Base-by-base conservation (phyloP, 139 green algal species). In the Chlorella sp. region DNA sequence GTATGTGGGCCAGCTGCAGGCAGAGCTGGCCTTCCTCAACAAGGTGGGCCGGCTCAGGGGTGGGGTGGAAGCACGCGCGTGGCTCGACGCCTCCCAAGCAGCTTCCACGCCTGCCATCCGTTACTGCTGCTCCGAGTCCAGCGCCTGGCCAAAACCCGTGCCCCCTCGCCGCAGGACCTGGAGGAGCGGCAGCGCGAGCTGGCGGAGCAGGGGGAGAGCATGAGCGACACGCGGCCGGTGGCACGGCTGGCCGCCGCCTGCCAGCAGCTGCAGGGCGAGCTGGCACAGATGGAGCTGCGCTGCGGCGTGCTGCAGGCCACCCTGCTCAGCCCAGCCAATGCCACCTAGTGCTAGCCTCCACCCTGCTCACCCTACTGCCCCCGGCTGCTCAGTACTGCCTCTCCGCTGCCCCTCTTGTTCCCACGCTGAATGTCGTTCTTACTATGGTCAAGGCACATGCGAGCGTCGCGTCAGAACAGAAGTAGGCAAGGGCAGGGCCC, bases 181-280 rank as follows among this genome's bases (percentile, higher is more conserved):
- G 89, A 92, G 38, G 90, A 94, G n/a, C 82, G 89, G 41, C 92
- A 93, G 85, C 81, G 68, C 36, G 73, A 92, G 81, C 90, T 96
- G 84, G 91, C 96, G n/a, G 91, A 95, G 87, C 87, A 90, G 32
- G 94, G 94, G 64, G 92, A 85, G 88, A 95, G 91, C 91, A 95
- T 97, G 51, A 86, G 88, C 16, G 93, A 97, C 84, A 91, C 92
- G 1, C 94, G 91, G 8, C 94, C 94, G 0, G 84, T 97, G 60
- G 90, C 93, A 46, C 90, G 91, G 58, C 93, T 97, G 60, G 93
- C 94, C 73, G 82, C 89, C 19, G 95, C 94, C 40, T 97, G 97
- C 84, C 85, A 89, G 43, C 85, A 84, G 81, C 79, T 97, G 43
- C 72, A 85, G 40, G 87, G 84, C 24, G 94, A 97, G 92, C 86